Percentiles rank a stretch among this genome's conserved stretches.
Conservation (phyloP, 495 filamentous ascomycete species). For the Aspergillus olivimuriae region DNA sequence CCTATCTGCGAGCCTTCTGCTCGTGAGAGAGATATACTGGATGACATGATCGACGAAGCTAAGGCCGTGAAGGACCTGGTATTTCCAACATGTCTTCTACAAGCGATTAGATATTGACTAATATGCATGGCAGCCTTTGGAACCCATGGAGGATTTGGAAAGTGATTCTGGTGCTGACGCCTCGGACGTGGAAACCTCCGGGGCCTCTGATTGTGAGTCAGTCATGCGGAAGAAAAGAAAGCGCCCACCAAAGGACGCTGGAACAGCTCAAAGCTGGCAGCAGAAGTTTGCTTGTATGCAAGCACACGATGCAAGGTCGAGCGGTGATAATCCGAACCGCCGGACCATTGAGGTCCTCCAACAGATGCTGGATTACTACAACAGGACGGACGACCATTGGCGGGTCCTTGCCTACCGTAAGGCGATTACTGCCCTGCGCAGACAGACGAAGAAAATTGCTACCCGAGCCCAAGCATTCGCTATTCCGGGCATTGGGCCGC, state of each 20-base stretch:
- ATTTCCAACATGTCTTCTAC: slow-evolving; percentile 1
- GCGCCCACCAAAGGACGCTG: slow-evolving; percentile 5
- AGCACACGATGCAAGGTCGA: slow-evolving; percentile 39
- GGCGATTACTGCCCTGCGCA: slow-evolving; percentile 65
- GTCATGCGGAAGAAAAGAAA: slow-evolving; percentile 31
- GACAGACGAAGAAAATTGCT: slow-evolving; percentile 57
- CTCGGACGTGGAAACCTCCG: slow-evolving; percentile 17
- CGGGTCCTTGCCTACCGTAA: slow-evolving; percentile 72
- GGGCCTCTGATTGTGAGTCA: slow-evolving; percentile 11
- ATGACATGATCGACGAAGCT: slow-evolving; percentile 53
- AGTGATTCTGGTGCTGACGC: slow-evolving; percentile 15
- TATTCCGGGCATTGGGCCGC: slow-evolving; percentile 66
- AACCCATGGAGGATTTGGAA: slow-evolving; percentile 24
- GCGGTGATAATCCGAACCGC: slow-evolving; percentile 55
- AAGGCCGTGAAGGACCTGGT: slow-evolving; percentile 49
- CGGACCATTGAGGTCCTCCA: slow-evolving; percentile 73
- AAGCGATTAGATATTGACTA: neutral
- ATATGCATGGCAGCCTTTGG: slow-evolving; percentile 36
- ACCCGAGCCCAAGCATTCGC: slow-evolving; percentile 61
- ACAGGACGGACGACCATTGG: slow-evolving; percentile 71
- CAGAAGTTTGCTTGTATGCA: slow-evolving; percentile 64
- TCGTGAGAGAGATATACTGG: slow-evolving; percentile 42
- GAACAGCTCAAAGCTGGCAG: slow-evolving; percentile 31
- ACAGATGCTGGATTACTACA: slow-evolving; percentile 79
- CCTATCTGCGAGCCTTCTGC: neutral